A percentile compares a stretch with the other conserved stretches of the same genome.
phyloP scores from a whole-genome alignment of 768 basidiomycete species.

The Astraeus odoratus region DNA sequence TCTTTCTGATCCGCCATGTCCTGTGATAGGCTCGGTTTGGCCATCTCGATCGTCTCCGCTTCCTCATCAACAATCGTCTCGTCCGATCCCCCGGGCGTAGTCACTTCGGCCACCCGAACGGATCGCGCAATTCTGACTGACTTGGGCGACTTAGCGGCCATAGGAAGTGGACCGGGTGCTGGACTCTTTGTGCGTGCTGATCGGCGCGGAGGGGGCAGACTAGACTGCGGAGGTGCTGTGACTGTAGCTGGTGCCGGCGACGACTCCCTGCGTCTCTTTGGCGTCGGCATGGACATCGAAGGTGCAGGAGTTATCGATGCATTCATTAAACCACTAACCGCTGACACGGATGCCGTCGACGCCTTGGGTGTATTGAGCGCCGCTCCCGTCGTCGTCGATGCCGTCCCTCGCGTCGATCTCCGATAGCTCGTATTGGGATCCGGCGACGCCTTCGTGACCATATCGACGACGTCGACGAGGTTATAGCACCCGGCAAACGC shows the following conservation, averaged over 20 bases:
- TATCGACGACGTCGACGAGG: conserved; percentile 52
- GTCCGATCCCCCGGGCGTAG: conserved; percentile 50
- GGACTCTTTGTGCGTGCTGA: conserved; percentile 39
- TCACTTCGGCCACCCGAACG: conserved; percentile 25
- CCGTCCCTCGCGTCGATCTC: too few species aligned
- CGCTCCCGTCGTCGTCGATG: too few species aligned
- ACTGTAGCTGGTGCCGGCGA: conserved; percentile 31
- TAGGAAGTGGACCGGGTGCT: conserved; percentile 18
- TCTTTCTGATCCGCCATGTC: conserved; percentile 76
- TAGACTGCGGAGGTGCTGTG: conserved; percentile 15
- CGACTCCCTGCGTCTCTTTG: conserved; percentile 63
- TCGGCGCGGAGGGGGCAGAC: conserved; percentile 36
- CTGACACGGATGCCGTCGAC: conserved; percentile 21
- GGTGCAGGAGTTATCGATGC: conserved; percentile 28
- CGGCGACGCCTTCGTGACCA: conserved; percentile 65
- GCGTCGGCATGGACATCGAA: conserved; percentile 35
- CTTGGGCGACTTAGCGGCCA: conserved; percentile 32
- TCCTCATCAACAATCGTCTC: conserved; percentile 65
- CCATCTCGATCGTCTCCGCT: conserved; percentile 47
- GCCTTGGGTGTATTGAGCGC: conserved; percentile 29
- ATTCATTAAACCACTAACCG: conserved; percentile 16
- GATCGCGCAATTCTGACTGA: conserved; percentile 14
- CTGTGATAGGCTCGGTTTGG: conserved; percentile 55
- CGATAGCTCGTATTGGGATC: conserved; percentile 77
- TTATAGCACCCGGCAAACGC: conserved; percentile 60